Conservation (phyloP, 768 basidiomycete species). For the Leccinum pellstonianum region DNA sequence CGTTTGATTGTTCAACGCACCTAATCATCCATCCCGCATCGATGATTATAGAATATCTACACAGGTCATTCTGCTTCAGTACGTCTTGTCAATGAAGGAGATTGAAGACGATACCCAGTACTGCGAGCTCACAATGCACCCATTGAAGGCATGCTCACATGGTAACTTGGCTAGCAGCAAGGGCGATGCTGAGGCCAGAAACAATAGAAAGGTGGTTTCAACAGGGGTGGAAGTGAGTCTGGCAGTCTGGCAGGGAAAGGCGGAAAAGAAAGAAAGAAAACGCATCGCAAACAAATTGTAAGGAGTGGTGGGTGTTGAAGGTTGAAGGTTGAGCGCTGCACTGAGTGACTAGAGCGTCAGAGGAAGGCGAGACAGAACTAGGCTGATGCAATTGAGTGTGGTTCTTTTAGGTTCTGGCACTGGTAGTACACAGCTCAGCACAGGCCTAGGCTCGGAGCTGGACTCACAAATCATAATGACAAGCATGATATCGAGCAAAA, state of each 20-base stretch:
- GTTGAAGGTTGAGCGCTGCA: background rate
- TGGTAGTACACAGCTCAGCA: background rate
- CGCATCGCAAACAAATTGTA: slow-evolving; percentile 13
- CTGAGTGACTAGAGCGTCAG: slow-evolving; percentile 1
- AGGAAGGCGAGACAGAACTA: background rate
- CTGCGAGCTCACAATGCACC: slow-evolving; percentile 16
- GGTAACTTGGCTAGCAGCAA: background rate
- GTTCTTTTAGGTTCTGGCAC: slow-evolving; percentile 16
- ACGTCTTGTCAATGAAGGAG: background rate
- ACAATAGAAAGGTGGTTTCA: background rate
- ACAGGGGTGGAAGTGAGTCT: background rate
- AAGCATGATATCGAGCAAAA: background rate
- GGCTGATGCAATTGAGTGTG: background rate
- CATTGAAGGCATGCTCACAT: too few relatives aligned
- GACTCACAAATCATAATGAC: background rate
- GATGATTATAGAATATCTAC: background rate
- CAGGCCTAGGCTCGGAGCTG: background rate
- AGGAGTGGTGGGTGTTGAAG: slow-evolving; percentile 14
- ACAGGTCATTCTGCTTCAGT: background rate
- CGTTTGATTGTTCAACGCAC: background rate
- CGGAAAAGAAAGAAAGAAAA: slow-evolving; percentile 14
- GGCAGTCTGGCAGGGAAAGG: slow-evolving; percentile 9
- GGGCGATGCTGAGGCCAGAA: background rate
- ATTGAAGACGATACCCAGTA: slow-evolving; percentile 8
- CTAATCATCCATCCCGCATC: too few relatives aligned